Evolutionary conservation across 1,284 basidiomycete genomes (phyloP).

Genomic region (Ustilago xerochloae): DNA sequence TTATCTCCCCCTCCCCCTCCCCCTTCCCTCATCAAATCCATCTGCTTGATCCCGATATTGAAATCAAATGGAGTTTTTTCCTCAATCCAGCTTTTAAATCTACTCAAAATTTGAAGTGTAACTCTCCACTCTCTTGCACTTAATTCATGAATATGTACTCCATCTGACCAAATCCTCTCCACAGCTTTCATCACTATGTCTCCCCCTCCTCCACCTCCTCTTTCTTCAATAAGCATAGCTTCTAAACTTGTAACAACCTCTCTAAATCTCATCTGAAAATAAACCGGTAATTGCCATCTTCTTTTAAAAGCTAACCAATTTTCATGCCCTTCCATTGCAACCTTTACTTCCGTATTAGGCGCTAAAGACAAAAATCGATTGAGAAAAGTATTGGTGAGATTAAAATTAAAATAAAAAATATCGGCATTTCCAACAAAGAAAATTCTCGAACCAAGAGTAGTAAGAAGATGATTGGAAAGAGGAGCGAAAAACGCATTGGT

Average conservation of each 20-base stretch:
- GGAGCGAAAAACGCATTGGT: constrained; percentile 86
- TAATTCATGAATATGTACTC: constrained; percentile 53
- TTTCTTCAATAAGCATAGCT: constrained; percentile 9
- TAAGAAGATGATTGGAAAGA: constrained; percentile 80
- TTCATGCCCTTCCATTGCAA: constrained; percentile 72
- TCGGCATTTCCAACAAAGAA: constrained; percentile 91
- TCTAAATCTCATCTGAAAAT: constrained; percentile 98
- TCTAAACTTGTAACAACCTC: constrained; percentile 76
- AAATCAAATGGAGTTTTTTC: constrained; percentile 25
- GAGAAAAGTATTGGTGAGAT: constrained; percentile 85
- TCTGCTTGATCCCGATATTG: too few species aligned
- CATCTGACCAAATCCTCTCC: constrained; percentile 46
- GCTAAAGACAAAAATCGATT: constrained; percentile 83
- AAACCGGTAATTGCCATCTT: constrained; percentile 94
- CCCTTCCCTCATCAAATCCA: not conserved
- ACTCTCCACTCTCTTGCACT: constrained; percentile 61
- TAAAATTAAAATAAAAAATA: constrained; percentile 84
- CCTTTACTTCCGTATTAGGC: constrained; percentile 72
- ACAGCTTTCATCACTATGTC: constrained; percentile 31
- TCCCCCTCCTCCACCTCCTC: not conserved
- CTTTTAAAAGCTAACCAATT: constrained; percentile 80
- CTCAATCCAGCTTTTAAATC: constrained; percentile 61
- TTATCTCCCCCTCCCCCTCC: not conserved
- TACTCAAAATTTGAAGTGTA: constrained; percentile 60
- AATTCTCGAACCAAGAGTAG: constrained; percentile 78